Percentiles rank a stretch among this genome's conserved stretches.
These are phyloP conservation scores for Boletellus dicymbophilus DNA, from an alignment of 1,284 basidiomycete species.

Conservation along the genomic window DNA sequence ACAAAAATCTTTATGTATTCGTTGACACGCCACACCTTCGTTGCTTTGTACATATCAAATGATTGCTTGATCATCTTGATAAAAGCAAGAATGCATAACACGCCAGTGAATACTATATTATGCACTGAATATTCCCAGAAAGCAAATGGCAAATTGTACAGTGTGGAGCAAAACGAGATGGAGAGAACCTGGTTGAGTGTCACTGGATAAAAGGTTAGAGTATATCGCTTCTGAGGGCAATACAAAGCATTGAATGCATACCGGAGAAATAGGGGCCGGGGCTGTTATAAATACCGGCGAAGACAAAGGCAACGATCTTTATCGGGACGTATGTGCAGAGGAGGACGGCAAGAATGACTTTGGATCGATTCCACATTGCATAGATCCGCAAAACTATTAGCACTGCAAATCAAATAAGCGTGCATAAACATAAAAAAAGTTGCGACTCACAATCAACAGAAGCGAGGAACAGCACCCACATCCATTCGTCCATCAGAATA, in stretches of 20 bases:
- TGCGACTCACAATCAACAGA: slow-evolving; percentile 12
- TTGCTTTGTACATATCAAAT: neutral
- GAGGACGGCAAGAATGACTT: slow-evolving; percentile 1
- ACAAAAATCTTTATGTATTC: neutral
- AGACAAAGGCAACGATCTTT: neutral
- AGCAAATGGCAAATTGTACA: neutral
- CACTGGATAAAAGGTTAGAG: neutral
- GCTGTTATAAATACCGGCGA: neutral
- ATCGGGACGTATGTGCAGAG: neutral
- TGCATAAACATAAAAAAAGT: fast-evolving
- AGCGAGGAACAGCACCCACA: neutral
- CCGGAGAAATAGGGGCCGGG: neutral
- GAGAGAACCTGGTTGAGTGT: neutral
- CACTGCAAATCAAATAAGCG: neutral
- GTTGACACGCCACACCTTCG: neutral
- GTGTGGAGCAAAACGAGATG: neutral
- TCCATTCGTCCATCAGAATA: neutral
- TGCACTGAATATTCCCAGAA: neutral
- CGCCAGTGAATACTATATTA: neutral
- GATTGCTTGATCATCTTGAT: neutral
- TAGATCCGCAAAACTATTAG: slow-evolving; percentile 18
- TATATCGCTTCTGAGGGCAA: too few species aligned
- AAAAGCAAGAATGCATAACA: neutral
- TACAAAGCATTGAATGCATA: neutral
- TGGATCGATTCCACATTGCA: slow-evolving; percentile 16